Base-by-base conservation (phyloP, 179 eudicot species). In the Spergularia azorica region DNA sequence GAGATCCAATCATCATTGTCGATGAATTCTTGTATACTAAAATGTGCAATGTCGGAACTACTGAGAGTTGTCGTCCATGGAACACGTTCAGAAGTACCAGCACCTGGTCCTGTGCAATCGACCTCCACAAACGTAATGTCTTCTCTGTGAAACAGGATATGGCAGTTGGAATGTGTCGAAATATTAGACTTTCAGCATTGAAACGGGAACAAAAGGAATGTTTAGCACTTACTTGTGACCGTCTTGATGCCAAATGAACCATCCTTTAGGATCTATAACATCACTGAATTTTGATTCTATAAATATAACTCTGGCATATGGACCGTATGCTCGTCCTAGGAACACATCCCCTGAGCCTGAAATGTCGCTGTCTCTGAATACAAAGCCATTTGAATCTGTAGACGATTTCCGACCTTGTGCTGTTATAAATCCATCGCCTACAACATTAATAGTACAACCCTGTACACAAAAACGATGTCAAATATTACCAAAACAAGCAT, bases 31-130 rank as follows among this genome's bases (percentile, higher is more conserved):
- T 71, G 20, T 11, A 16, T 39, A 18, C 17, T 2, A 21, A 50
- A 78, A 9, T 54, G 26, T 8, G 0, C 16, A 13, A 71, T 0
- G 4, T 63, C 43, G 16, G 57, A 15, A 4, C 3, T 2, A 36
- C 36, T 4, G 9, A 78, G 61, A 6, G 9, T 54, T 48, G 71
- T 78, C 62, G 39, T 21, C 81, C 81, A 80, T 57, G 79, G 63
- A 76, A 80, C 67, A 6, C 83, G 75, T 38, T 18, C 16, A 12
- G 72, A 63, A 8, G 11, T 16, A 17, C 70, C 39, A 9, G 75
- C 76, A 16, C 83, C 83, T 10, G 79, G 67, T 0, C 83, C 83
- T 1, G 16, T 57, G 71, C 83, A 80, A 63, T 56, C 8, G 26
- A 21, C 51, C 70, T 80, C 83, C 0, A 54, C 73, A 26, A 15